Evolutionary conservation across 139 green algal species (phyloP).

Genomic region (Picochlorum sp.): DNA sequence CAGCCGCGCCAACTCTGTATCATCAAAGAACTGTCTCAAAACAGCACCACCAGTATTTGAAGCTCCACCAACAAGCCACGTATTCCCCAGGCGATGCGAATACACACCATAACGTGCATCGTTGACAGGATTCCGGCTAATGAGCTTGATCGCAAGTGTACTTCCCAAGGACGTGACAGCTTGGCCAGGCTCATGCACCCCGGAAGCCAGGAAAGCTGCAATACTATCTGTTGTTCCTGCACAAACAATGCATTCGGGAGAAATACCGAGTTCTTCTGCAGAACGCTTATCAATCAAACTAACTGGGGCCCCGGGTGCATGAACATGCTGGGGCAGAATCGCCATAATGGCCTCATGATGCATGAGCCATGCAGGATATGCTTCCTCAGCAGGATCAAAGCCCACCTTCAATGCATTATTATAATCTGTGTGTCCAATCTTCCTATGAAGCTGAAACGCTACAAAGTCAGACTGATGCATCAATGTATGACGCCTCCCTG

Average conservation of each 20-base stretch:
- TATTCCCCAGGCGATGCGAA: slow-evolving; percentile 74
- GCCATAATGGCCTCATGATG: slow-evolving; percentile 22
- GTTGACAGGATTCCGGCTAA: slow-evolving; percentile 72
- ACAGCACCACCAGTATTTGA: slow-evolving; percentile 85
- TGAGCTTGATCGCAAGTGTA: slow-evolving; percentile 89
- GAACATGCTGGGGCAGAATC: slow-evolving; percentile 46
- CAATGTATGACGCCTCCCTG: slow-evolving; percentile 27
- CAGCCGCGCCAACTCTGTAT: slow-evolving; percentile 62
- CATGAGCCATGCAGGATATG: slow-evolving; percentile 72
- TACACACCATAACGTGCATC: slow-evolving; percentile 85
- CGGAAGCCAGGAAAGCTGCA: slow-evolving; percentile 85
- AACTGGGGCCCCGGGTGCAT: slow-evolving; percentile 54
- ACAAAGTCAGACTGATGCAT: slow-evolving; percentile 77
- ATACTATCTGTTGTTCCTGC: slow-evolving; percentile 74
- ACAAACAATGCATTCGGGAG: slow-evolving; percentile 33
- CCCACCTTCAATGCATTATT: slow-evolving; percentile 95
- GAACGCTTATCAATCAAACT: slow-evolving; percentile 34
- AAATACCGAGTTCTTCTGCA: slow-evolving; percentile 34
- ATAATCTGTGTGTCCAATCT: slow-evolving; percentile 59
- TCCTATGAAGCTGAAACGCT: slow-evolving; percentile 57
- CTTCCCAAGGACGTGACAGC: slow-evolving; percentile 83
- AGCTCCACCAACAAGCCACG: slow-evolving; percentile 88
- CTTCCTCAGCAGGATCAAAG: slow-evolving; percentile 30
- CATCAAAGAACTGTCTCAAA: slow-evolving; percentile 67
- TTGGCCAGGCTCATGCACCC: slow-evolving; percentile 40